Evolutionary conservation across 495 filamentous ascomycete species (phyloP).

Genomic region (Lepidopterella palustris): DNA sequence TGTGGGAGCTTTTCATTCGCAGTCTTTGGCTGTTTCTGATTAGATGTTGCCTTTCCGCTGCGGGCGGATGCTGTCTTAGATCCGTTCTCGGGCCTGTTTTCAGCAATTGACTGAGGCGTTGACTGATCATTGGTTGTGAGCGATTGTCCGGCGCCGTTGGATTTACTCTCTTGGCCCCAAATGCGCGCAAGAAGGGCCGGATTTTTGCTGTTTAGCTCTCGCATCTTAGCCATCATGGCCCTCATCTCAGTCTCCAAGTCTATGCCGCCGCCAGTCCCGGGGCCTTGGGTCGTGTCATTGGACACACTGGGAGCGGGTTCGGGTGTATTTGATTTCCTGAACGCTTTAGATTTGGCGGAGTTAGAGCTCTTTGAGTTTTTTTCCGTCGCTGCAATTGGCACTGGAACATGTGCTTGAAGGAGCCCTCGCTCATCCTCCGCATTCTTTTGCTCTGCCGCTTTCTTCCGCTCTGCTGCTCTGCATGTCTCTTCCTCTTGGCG

Average conservation of each 20-base stretch:
- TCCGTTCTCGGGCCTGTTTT: background rate
- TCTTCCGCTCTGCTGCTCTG: slow-evolving; percentile 8
- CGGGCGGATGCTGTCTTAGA: background rate
- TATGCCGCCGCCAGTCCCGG: background rate
- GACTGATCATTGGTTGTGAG: slow-evolving; percentile 4
- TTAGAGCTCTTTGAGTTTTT: slow-evolving; percentile 12
- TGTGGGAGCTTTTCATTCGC: background rate
- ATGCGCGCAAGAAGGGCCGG: slow-evolving; percentile 36
- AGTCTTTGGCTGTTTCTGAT: background rate
- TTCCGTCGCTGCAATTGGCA: slow-evolving; percentile 5
- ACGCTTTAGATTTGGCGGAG: slow-evolving; percentile 6
- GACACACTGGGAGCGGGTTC: background rate
- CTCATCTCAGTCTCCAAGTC: slow-evolving; percentile 28
- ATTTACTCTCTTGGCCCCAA: slow-evolving; percentile 37
- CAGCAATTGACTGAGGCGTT: slow-evolving; percentile 10
- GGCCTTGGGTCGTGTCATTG: background rate
- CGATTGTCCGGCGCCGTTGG: slow-evolving; percentile 18
- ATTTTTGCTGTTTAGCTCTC: slow-evolving; percentile 37
- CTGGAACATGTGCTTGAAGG: slow-evolving; percentile 11
- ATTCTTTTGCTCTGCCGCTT: slow-evolving; percentile 23
- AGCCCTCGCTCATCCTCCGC: slow-evolving; percentile 21
- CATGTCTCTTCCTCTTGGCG: slow-evolving; percentile 12
- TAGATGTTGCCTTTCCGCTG: background rate
- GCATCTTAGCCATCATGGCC: slow-evolving; percentile 38
- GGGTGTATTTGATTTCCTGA: background rate